Evolutionary conservation across 345 rosid species (phyloP).

Genomic region (Citrus sinensis): DVS_A1.0 CM039164.1:24440501-24441000

Average conservation of each 20-base stretch:
- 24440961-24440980: no score
- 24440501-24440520: constrained; percentile 24
- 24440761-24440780: no score
- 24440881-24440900: no score
- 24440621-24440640: constrained; percentile 12
- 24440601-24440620: constrained; percentile 26
- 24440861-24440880: no score
- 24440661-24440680: constrained; percentile 12
- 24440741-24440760: no score
- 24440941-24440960: no score
- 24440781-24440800: no score
- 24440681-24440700: constrained; percentile 10
- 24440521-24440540: not conserved
- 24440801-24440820: no score
- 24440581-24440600: constrained; percentile 41
- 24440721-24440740: constrained; percentile 5
- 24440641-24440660: constrained; percentile 31
- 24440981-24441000: no score
- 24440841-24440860: no score
- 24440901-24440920: not conserved
- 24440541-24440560: constrained; percentile 15
- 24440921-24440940: no score
- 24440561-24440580: constrained; percentile 39
- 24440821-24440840: no score
- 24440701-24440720: constrained; percentile 2